Evolutionary conservation across 768 basidiomycete genomes (phyloP), one percentile per base, ranked within the genome.

Genomic region (Myochromella boudieri): DNA sequence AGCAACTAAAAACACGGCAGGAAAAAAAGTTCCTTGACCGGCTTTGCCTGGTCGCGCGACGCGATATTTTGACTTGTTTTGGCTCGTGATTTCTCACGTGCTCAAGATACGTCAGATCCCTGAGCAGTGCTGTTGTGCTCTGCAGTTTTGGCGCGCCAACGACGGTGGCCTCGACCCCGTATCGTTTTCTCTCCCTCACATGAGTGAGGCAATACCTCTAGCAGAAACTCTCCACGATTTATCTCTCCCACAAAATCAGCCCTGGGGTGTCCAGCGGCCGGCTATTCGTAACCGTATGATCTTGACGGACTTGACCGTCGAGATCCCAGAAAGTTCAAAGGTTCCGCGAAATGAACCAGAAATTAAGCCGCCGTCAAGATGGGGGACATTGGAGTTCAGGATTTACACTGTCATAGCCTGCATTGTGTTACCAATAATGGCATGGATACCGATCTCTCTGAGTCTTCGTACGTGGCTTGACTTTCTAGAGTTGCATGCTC

Each of bases 351-450:
- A 46, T 15, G 63, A 62, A 41, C 70, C 72, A 2, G 56, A 87
- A 18, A 69, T 27, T 31, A 36, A 27, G 25, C 49, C 49, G 3
- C 46, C 40, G 31, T 26, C 53, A 11, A 38, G 89, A 67, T 97
- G 95, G 95, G 69, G 64, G 33, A 87, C 90, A 0, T 62, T 69
- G 8, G 97, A 98, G 62, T 97, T 95, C 68, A 71, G 78, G 53
- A 55, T 85, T 31, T 98, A 97, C 65, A 82, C 72, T 51, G 51
- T 82, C 25, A 71, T 84, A 2, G 78, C 83, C 10, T 60, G 71
- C 11, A 41, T 85, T 17, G 83, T 77, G 6, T 65, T 97, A 24
- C 84, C 87, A 3, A 55, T 82, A 43, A 88, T 97, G 87, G 68
- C 77, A 4, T 90, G 83, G 79, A 71, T 87, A 52, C 89, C 91